These are phyloP conservation scores for Pulveroboletus frians DNA, from an alignment of 768 basidiomycete species.

Conservation along the genomic window DNA sequence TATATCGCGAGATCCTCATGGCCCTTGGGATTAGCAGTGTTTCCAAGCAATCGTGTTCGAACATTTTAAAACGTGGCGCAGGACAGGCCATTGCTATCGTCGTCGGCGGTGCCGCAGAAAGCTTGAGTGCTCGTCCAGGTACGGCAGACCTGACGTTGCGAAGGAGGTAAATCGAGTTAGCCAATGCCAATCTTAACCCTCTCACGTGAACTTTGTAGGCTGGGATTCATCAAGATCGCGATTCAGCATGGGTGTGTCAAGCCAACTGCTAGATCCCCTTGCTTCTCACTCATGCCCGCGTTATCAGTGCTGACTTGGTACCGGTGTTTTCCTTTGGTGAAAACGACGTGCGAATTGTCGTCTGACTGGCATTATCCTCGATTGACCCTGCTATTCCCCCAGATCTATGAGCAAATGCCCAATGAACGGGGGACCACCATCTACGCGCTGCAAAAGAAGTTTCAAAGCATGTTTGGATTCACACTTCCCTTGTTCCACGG, in stretches of 20 bases:
- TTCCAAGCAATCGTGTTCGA: constrained; percentile 83
- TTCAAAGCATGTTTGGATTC: constrained; percentile 91
- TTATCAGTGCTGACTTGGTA: constrained; percentile 80
- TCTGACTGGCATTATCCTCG: background rate
- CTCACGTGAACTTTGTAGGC: constrained; percentile 34
- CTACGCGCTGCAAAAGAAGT: constrained; percentile 82
- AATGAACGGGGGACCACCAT: constrained; percentile 90
- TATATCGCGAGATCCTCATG: constrained; percentile 90
- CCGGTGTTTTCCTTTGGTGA: constrained; percentile 99
- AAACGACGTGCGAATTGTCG: constrained; percentile 70
- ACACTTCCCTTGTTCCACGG: constrained; percentile 98
- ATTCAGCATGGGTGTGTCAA: constrained; percentile 74
- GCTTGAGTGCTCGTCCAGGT: constrained; percentile 90
- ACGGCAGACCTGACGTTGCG: constrained; percentile 85
- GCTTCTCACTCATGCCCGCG: constrained; percentile 2
- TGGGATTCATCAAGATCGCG: constrained; percentile 94
- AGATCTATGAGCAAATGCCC: constrained; percentile 97
- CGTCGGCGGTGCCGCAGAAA: constrained; percentile 94
- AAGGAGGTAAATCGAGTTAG: constrained; percentile 43
- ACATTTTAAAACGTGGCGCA: constrained; percentile 64
- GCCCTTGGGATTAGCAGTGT: constrained; percentile 90
- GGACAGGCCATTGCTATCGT: constrained; percentile 86
- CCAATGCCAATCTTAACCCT: background rate
- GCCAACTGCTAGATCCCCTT: background rate
- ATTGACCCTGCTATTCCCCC: constrained; percentile 2